Conservation (phyloP, 345 rosid species). For the Salix arbutifolia region DNA sequence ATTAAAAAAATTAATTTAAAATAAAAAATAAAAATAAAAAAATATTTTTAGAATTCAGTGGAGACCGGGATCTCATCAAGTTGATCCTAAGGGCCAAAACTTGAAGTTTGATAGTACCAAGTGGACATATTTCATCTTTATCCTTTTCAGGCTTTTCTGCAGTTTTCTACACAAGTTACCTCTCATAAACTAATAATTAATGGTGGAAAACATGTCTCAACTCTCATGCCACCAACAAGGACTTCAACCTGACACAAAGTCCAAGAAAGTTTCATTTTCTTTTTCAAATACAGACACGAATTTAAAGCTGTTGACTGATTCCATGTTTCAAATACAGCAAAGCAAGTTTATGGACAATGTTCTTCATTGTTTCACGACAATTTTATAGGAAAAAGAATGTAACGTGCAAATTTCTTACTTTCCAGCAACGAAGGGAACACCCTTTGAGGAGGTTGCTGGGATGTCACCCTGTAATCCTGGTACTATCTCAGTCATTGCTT, state of each 20-base stretch:
- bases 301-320: too few relatives aligned
- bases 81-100: background rate
- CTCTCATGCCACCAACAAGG: background rate
- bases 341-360: background rate
- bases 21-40: too few relatives aligned
- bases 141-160: background rate
- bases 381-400: background rate
- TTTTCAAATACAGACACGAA: too few relatives aligned
- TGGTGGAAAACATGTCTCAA: too few relatives aligned
- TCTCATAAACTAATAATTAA: background rate
- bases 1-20: too few relatives aligned
- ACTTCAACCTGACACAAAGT: background rate
- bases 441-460: constrained; percentile 47
- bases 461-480: constrained; percentile 79
- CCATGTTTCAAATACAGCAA: too few relatives aligned
- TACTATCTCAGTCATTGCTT: constrained; percentile 64
- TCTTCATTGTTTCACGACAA: background rate
- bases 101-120: background rate
- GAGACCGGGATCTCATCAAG: background rate
- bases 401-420: constrained; percentile 41
- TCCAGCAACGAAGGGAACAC: constrained; percentile 61
- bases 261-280: background rate
- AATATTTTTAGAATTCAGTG: too few relatives aligned
- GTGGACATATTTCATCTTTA: background rate
- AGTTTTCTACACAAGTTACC: background rate